phyloP scores from a whole-genome alignment of 768 basidiomycete species.

The Termitomyces eurrhizus region DNA sequence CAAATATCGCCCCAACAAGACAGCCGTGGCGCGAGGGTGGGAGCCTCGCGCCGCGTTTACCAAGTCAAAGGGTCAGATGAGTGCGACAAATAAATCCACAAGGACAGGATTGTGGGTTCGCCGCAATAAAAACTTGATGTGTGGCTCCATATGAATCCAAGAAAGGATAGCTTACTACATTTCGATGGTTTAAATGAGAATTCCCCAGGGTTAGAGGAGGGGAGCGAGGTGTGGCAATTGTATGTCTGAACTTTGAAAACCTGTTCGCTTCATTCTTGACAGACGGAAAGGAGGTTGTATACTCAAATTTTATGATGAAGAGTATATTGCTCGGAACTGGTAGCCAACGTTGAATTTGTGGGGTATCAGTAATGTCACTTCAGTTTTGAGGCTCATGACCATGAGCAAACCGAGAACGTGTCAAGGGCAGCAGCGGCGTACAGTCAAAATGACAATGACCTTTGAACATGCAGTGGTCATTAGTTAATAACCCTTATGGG shows the following conservation, averaged over 20 bases:
- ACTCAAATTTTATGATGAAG: background rate
- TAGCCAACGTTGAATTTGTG: background rate
- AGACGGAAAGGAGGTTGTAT: background rate
- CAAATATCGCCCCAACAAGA: background rate
- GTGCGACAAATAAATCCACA: background rate
- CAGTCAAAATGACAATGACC: background rate
- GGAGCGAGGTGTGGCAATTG: background rate
- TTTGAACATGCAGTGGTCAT: background rate
- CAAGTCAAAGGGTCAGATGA: background rate
- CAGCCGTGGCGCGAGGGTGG: background rate
- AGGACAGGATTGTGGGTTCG: background rate
- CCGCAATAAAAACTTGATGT: background rate
- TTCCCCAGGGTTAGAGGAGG: background rate
- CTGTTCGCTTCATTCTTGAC: background rate
- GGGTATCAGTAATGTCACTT: background rate
- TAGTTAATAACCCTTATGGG: background rate
- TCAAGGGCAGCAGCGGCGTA: background rate
- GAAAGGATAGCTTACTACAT: background rate
- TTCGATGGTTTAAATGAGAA: background rate
- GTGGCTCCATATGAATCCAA: background rate
- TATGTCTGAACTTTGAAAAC: background rate
- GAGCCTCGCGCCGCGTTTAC: background rate
- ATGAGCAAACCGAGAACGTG: background rate
- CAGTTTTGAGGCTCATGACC: background rate
- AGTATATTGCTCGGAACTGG: background rate